A percentile compares a stretch with the other conserved stretches of the same genome.
These are phyloP conservation scores for Trichoderma guizhouense DNA, from an alignment of 2,329 filamentous ascomycete genomes.

Conservation along the genomic window DNA sequence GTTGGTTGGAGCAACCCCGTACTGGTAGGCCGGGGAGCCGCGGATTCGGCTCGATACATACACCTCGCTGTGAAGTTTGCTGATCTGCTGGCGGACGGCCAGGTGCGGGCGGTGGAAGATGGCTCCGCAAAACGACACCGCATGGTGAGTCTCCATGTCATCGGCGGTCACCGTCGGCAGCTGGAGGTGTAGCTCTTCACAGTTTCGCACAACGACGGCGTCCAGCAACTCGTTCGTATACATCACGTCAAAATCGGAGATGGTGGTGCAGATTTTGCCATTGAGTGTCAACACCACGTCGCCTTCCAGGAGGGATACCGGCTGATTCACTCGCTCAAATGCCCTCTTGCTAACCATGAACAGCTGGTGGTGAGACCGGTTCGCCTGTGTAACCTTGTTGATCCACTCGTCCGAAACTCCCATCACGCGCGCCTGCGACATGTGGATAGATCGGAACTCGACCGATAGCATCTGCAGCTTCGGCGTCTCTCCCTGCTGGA, in stretches of 20 bases:
- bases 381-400: slow-evolving; percentile 79
- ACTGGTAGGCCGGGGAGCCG: slow-evolving; percentile 82
- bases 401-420: slow-evolving; percentile 97
- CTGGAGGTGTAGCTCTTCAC: slow-evolving; percentile 70
- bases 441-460: slow-evolving; percentile 91
- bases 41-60: slow-evolving; percentile 87
- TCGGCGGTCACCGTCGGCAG: slow-evolving; percentile 84
- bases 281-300: slow-evolving; percentile 92
- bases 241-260: slow-evolving; percentile 93
- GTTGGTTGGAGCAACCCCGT: slow-evolving; percentile 91
- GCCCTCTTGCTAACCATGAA: slow-evolving; percentile 97
- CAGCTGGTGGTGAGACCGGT: slow-evolving; percentile 89
- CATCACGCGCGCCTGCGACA: slow-evolving; percentile 97
- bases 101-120: slow-evolving; percentile 92
- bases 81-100: slow-evolving; percentile 95
- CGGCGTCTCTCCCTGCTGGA: slow-evolving; percentile 75
- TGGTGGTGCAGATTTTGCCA: slow-evolving; percentile 85
- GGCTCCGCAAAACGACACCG: slow-evolving; percentile 92
- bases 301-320: slow-evolving; percentile 71
- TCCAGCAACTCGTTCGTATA: slow-evolving; percentile 82
- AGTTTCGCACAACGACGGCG: slow-evolving; percentile 81
- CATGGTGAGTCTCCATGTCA: slow-evolving; percentile 87
- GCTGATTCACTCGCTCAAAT: slow-evolving; percentile 53
- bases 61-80: slow-evolving; percentile 91
- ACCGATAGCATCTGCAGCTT: slow-evolving; percentile 88